These are phyloP conservation scores for Pythium sp. DNA, from an alignment of 352 stramenopile species.

Conservation along the genomic window DNA sequence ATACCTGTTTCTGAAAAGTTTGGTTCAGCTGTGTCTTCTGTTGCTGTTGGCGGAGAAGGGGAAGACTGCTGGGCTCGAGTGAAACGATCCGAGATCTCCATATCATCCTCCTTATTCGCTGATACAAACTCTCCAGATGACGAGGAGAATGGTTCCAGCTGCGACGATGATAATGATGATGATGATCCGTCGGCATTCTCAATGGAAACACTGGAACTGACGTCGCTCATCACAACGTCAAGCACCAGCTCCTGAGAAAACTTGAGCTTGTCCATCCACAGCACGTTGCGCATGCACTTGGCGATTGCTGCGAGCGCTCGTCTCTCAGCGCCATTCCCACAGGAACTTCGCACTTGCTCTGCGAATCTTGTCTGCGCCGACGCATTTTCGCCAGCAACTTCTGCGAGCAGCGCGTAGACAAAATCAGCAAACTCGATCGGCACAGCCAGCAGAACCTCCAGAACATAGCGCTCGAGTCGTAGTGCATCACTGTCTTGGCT, in stretches of 20 bases:
- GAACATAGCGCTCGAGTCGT: conserved; percentile 28
- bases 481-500: not conserved
- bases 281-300: conserved; percentile 7
- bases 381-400: conserved; percentile 10
- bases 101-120: not conserved
- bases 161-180: not conserved
- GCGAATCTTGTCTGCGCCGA: conserved; percentile 21
- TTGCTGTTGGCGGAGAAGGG: not conserved
- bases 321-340: conserved; percentile 30
- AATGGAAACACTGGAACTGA: not conserved
- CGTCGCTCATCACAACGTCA: not conserved
- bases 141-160: not conserved
- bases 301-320: conserved; percentile 27
- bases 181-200: not conserved
- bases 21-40: not conserved
- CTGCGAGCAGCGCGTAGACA: conserved; percentile 37
- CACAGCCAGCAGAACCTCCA: conserved; percentile 53
- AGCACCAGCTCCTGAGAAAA: not conserved
- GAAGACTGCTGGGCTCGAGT: conserved; percentile 1
- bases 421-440: conserved; percentile 56
- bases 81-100: conserved; percentile 16
- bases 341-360: conserved; percentile 32
- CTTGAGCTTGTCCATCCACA: conserved; percentile 6
- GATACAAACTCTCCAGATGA: not conserved
- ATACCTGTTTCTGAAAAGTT: not conserved